These are phyloP conservation scores for Aspergillus kassunensis DNA, from an alignment of 495 filamentous ascomycete species.

Conservation along the genomic window DNA sequence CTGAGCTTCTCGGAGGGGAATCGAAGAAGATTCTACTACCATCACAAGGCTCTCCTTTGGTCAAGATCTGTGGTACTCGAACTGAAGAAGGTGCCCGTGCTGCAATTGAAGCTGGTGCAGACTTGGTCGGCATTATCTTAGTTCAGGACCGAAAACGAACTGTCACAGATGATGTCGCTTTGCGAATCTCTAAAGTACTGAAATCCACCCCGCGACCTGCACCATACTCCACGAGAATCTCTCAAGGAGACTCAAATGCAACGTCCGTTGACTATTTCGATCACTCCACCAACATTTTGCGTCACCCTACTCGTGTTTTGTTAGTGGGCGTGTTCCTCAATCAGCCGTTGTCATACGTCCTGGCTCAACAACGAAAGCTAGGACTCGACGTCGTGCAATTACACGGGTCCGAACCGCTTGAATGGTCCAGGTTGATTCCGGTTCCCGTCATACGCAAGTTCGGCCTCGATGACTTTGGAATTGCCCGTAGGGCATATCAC, in stretches of 20 bases:
- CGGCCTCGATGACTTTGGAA: slow-evolving; percentile 61
- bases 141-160: slow-evolving; percentile 75
- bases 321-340: slow-evolving; percentile 94
- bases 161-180: slow-evolving; percentile 71
- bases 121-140: slow-evolving; percentile 89
- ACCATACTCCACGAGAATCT: slow-evolving; percentile 33
- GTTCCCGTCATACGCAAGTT: slow-evolving; percentile 88
- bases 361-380: slow-evolving; percentile 69
- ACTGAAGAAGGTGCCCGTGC: slow-evolving; percentile 72
- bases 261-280: slow-evolving; percentile 60
- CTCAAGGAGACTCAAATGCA: slow-evolving; percentile 23
- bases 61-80: slow-evolving; percentile 97
- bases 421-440: slow-evolving; percentile 83
- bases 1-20: slow-evolving; percentile 65
- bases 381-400: slow-evolving; percentile 89
- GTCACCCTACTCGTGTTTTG: slow-evolving; percentile 59
- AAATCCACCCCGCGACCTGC: slow-evolving; percentile 53
- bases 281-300: slow-evolving; percentile 49
- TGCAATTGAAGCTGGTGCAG: slow-evolving; percentile 84
- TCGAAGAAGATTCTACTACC: slow-evolving; percentile 21
- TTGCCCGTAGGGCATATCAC: slow-evolving; percentile 77
- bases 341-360: slow-evolving; percentile 76
- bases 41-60: slow-evolving; percentile 48
- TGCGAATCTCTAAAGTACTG: slow-evolving; percentile 73
- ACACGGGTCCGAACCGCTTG: slow-evolving; percentile 85